phyloP scores from a whole-genome alignment of 169 alveolate species.

The Plasmodium fragile region DNA sequence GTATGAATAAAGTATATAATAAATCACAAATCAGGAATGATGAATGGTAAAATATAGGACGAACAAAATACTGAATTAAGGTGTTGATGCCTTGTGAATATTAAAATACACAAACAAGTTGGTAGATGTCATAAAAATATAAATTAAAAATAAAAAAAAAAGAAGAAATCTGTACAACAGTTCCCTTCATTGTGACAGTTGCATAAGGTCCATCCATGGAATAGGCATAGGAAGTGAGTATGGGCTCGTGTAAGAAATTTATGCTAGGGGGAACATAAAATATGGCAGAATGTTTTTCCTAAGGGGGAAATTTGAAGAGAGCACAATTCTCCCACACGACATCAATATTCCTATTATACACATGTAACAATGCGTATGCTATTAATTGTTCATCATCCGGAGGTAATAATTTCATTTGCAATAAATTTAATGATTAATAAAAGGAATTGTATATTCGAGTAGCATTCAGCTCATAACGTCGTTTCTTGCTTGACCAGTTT shows the following conservation, averaged over 20 bases:
- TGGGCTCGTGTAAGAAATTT: neutral
- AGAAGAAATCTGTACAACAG: neutral
- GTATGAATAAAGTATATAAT: neutral
- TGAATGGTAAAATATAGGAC: neutral
- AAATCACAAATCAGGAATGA: neutral
- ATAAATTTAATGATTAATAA: neutral
- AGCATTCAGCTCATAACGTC: neutral
- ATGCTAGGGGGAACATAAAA: neutral
- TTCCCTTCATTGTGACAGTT: neutral
- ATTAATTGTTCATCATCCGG: neutral
- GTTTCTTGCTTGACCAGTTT: neutral
- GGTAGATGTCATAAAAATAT: neutral
- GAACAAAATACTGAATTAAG: neutral
- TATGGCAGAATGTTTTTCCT: neutral
- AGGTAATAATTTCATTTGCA: neutral
- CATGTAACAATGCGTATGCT: neutral
- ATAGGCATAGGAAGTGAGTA: neutral
- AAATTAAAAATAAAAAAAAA: neutral
- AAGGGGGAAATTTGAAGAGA: neutral
- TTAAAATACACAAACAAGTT: neutral
- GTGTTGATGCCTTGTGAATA: neutral
- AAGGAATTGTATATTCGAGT: neutral
- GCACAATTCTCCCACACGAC: neutral
- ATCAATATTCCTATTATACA: neutral
- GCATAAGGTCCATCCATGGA: neutral